Percentiles rank a stretch among this genome's conserved stretches.
Conservation (phyloP, 768 basidiomycete genomes). For the Mycena venus region DNA sequence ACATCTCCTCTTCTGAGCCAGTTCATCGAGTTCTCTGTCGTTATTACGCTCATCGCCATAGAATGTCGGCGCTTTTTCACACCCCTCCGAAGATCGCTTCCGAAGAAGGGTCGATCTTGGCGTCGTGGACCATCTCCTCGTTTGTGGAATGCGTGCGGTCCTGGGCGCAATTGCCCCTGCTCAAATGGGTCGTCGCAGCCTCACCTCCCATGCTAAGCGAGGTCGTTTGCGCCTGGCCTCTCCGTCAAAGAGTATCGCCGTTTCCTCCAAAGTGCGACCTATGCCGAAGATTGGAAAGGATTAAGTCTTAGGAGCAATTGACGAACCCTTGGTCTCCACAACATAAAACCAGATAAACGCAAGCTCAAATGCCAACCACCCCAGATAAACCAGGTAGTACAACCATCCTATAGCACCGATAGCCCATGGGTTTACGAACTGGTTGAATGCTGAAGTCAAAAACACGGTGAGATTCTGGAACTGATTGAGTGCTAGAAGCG, state of each 20-base stretch:
- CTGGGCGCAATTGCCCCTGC: slow-evolving; percentile 29
- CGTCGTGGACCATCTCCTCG: slow-evolving; percentile 2
- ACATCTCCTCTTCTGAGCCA: slow-evolving; percentile 23
- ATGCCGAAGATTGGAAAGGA: slow-evolving; percentile 17
- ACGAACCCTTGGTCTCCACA: slow-evolving; percentile 73
- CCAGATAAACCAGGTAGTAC: slow-evolving; percentile 71
- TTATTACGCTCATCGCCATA: slow-evolving; percentile 12
- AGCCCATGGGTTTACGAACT: slow-evolving; percentile 85
- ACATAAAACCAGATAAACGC: slow-evolving; percentile 67
- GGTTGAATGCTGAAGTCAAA: slow-evolving; percentile 81
- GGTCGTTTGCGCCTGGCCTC: slow-evolving; percentile 59
- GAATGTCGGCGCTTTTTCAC: slow-evolving; percentile 16
- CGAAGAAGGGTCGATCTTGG: no score
- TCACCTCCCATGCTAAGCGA: slow-evolving; percentile 63
- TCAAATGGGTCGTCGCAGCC: slow-evolving; percentile 53
- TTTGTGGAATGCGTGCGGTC: slow-evolving; percentile 25
- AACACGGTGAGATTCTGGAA: slow-evolving; percentile 72
- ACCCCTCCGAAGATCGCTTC: neutral
- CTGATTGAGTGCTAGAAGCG: slow-evolving; percentile 17
- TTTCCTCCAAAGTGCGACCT: slow-evolving; percentile 81
- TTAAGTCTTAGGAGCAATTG: neutral
- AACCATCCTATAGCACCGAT: slow-evolving; percentile 67
- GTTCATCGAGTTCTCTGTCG: slow-evolving; percentile 27
- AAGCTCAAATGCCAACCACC: slow-evolving; percentile 74
- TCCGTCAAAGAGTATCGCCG: slow-evolving; percentile 79